phyloP scores from a whole-genome alignment of 2,329 filamentous ascomycete genomes.

The Fusarium pseudonygamai region DNA sequence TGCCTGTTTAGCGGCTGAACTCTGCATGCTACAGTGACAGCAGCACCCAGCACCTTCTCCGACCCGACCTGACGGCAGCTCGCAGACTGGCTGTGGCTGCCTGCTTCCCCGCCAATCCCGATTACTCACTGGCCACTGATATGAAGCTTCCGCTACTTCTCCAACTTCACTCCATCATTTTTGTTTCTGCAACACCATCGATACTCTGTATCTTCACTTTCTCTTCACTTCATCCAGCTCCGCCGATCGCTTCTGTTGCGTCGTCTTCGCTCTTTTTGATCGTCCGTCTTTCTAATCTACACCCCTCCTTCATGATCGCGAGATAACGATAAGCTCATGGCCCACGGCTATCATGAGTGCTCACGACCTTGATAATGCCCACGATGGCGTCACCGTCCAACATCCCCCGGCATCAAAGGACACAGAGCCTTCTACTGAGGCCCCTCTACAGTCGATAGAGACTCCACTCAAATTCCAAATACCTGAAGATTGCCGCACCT shows the following conservation, averaged over 20 bases:
- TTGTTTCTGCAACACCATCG: constrained; percentile 24
- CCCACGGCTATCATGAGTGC: constrained; percentile 34
- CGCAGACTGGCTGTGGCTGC: neutral
- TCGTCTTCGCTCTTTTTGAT: neutral
- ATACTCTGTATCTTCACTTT: constrained; percentile 30
- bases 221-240: neutral
- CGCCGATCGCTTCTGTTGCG: neutral
- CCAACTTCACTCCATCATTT: constrained; percentile 18
- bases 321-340: constrained; percentile 33
- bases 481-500: constrained; percentile 45
- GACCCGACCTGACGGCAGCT: neutral
- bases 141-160: constrained; percentile 20
- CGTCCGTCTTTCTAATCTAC: neutral
- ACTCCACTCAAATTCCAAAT: constrained; percentile 45
- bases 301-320: constrained; percentile 32
- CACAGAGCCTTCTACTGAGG: neutral
- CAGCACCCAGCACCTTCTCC: neutral
- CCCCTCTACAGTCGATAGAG: neutral
- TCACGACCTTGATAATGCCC: constrained; percentile 10
- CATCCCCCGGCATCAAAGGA: neutral
- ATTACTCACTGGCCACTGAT: neutral
- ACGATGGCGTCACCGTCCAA: neutral
- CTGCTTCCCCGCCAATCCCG: constrained; percentile 21
- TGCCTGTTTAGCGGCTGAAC: constrained; percentile 15
- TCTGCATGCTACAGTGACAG: neutral